These are phyloP conservation scores for Penicillium arizonense DNA, from an alignment of 495 filamentous ascomycete species.

Conservation along the genomic window DNA sequence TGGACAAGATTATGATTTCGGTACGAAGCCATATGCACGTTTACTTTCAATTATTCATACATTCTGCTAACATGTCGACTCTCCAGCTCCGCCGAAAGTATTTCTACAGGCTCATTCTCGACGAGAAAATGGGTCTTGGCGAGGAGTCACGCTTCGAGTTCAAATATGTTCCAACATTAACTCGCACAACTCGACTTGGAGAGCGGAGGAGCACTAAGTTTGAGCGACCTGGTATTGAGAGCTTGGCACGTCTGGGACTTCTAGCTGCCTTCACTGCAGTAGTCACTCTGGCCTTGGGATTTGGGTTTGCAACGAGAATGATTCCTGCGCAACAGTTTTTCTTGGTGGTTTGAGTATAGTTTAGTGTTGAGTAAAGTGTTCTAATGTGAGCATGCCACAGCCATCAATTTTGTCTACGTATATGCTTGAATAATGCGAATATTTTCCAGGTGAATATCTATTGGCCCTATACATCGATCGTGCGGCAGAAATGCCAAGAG, in stretches of 20 bases:
- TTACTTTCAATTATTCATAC: too few relatives aligned
- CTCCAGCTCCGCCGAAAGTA: constrained; percentile 45
- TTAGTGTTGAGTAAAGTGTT: neutral
- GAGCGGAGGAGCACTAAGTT: constrained; percentile 24
- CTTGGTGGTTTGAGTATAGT: constrained; percentile 1
- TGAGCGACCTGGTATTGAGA: constrained; percentile 27
- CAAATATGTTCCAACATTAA: constrained; percentile 60
- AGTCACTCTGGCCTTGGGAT: constrained; percentile 16
- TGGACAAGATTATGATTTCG: constrained; percentile 59
- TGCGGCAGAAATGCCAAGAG: neutral
- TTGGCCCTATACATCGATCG: too few relatives aligned
- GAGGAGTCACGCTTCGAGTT: constrained; percentile 58
- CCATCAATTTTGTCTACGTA: too few relatives aligned
- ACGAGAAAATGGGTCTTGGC: constrained; percentile 56
- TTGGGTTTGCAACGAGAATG: constrained; percentile 20
- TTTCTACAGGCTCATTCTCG: constrained; percentile 54
- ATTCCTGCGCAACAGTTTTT: constrained; percentile 17
- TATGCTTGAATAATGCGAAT: too few relatives aligned
- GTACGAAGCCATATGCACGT: constrained; percentile 14
- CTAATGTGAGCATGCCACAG: neutral
- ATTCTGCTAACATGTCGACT: neutral
- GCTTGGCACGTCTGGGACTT: constrained; percentile 27
- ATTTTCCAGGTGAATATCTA: too few relatives aligned
- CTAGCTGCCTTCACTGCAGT: constrained; percentile 20
- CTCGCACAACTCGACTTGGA: constrained; percentile 31